phyloP scores from a whole-genome alignment of 2,329 filamentous ascomycete genomes.

The Orbilia oligospora region DNA sequence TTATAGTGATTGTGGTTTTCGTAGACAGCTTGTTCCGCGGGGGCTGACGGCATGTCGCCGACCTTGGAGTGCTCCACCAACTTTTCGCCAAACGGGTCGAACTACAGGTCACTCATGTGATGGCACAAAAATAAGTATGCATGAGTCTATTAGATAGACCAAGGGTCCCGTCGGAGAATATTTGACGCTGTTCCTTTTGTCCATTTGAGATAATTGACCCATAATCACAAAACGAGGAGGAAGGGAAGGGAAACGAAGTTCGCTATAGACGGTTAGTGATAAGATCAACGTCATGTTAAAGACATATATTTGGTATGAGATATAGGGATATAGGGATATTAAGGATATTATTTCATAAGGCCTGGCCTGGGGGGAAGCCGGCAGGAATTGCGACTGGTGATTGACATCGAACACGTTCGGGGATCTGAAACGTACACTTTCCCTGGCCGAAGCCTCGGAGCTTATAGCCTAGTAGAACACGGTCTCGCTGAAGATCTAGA shows the following conservation, averaged over 20 bases:
- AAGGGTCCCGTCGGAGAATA: conserved; percentile 49
- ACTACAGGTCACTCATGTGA: conserved; percentile 49
- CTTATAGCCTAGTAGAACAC: conserved; percentile 63
- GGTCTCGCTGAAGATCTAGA: conserved; percentile 59
- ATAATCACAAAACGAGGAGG: conserved; percentile 59
- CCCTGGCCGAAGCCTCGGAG: conserved; percentile 63
- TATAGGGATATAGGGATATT: conserved; percentile 32
- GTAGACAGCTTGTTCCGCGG: conserved; percentile 38
- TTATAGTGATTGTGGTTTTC: conserved; percentile 44
- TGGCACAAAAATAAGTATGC: conserved; percentile 42
- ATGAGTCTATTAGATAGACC: conserved; percentile 41
- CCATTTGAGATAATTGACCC: conserved; percentile 49
- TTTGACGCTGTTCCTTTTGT: conserved; percentile 49
- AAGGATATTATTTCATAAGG: conserved; percentile 4
- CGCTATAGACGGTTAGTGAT: conserved; percentile 57
- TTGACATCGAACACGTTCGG: conserved; percentile 34
- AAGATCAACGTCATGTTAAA: conserved; percentile 47
- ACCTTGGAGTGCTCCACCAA: conserved; percentile 35
- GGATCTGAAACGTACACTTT: conserved; percentile 63
- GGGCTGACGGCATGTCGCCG: conserved; percentile 49
- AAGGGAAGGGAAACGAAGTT: conserved; percentile 45
- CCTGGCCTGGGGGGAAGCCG: conserved; percentile 1
- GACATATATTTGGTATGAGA: conserved; percentile 15
- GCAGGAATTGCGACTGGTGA: conserved; percentile 26
- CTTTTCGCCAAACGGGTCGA: conserved; percentile 38